Evolutionary conservation across 345 rosid genomes (phyloP), one percentile per base, ranked within the genome.

Genomic region (Brassica cretica): DNA sequence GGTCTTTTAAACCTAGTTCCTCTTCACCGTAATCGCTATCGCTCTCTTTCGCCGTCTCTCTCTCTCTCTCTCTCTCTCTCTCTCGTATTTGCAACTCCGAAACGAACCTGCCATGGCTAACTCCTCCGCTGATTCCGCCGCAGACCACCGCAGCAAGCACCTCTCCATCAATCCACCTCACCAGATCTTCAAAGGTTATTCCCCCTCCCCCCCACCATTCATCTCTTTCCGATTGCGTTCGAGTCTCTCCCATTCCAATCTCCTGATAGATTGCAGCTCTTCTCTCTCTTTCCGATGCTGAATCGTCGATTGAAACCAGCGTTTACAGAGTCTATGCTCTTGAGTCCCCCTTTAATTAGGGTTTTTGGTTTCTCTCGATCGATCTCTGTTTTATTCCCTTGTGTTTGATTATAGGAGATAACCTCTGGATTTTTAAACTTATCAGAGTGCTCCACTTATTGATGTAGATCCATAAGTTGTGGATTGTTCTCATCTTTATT

Each of bases 151-250:
- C 44, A 82, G 87, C 77, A 83, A 66, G 78, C 66, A 73, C 53
- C 90, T 90, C 83, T 74, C 87, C 72, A 53, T 91, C 80, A 80
- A 85, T 69, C 90, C 98, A 24, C 90, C 87, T n/a, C 88, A 72
- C 82, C 87, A 83, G 89, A 87, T 91, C 94, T 83, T 89, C 87
- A 94, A 87, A 88, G 96, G 97, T 89, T 35, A 65, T 55, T 29
- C 67, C 39, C 0, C 62, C 69, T 58, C 35, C 0, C 68, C 25
- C 5, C 30, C 29, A 25, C 30, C 67, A 44, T 51, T 44, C 24
- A 5, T 39, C n/a, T 29, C 11, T 6, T 4, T 59, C 3, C 18
- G 75, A 21, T 37, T 32, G 70, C 70, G 27, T 44, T 53, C 24
- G 56, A 60, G 51, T 44, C 64, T 72, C 66, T 14, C 2, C 16